Evolutionary conservation across 1,139 yeast genomes (phyloP).

Genomic region (Pichia cactophila): DNA sequence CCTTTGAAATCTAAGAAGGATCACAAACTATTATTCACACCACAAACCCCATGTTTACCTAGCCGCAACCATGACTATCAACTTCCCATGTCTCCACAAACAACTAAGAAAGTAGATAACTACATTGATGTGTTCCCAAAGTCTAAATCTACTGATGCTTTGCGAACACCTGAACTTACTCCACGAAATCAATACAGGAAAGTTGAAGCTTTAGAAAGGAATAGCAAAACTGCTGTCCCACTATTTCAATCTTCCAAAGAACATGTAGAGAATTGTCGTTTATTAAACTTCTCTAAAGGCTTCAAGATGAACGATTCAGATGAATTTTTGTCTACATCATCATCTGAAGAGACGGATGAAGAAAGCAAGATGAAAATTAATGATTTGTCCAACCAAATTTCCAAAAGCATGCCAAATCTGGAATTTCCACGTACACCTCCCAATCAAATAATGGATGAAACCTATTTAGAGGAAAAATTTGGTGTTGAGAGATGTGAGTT

Average conservation of each 20-base stretch:
- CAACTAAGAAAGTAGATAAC: slow-evolving; percentile 2
- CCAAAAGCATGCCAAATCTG: slow-evolving; percentile 12
- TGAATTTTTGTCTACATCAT: background rate
- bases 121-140: slow-evolving; percentile 4
- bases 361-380: slow-evolving; percentile 2
- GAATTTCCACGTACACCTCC: slow-evolving; percentile 23
- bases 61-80: slow-evolving; percentile 9
- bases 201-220: background rate
- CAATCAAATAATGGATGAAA: slow-evolving; percentile 20
- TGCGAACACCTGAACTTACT: slow-evolving; percentile 26
- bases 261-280: slow-evolving; percentile 16
- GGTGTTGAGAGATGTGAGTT: slow-evolving; percentile 13
- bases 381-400: slow-evolving; percentile 8
- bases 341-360: slow-evolving; percentile 1
- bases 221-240: background rate
- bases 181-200: slow-evolving; percentile 16
- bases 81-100: slow-evolving; percentile 12
- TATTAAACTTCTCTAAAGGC: slow-evolving; percentile 10
- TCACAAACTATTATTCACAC: slow-evolving; percentile 16
- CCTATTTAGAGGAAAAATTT: slow-evolving; percentile 18
- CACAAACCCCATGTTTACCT: slow-evolving; percentile 20
- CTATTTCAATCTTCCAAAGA: slow-evolving; percentile 21
- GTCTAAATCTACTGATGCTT: slow-evolving; percentile 7
- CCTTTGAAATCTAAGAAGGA: background rate
- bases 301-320: slow-evolving; percentile 2